Conservation (phyloP, 2,329 filamentous ascomycete species). For the Colletotrichum theobromicola region DNA sequence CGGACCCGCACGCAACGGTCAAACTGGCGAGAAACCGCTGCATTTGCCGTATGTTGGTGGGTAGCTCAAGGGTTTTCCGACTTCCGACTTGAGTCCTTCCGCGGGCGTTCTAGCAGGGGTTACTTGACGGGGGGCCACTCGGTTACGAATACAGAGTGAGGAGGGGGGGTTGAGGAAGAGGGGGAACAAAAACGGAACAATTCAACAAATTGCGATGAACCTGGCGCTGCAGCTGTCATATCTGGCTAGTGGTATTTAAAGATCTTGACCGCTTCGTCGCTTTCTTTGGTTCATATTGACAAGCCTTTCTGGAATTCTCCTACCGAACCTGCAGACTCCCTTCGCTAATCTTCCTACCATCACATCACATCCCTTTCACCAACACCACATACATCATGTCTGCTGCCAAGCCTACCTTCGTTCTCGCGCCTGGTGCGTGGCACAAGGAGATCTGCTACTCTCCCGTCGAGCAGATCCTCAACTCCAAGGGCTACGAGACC, state of each 20-base stretch:
- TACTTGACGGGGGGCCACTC: not conserved
- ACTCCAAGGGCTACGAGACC: constrained; percentile 33
- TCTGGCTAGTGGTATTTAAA: not conserved
- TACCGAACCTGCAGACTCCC: not conserved
- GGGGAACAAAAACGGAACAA: not conserved
- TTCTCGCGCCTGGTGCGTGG: constrained; percentile 46
- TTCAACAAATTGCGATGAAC: not conserved
- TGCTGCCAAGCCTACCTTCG: constrained; percentile 27
- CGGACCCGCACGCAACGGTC: not conserved
- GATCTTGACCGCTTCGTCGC: not conserved
- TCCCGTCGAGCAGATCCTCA: constrained; percentile 31
- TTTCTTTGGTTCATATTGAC: not conserved
- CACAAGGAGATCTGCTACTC: constrained; percentile 34
- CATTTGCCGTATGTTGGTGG: not conserved
- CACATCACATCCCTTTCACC: not conserved
- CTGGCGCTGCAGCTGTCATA: not conserved
- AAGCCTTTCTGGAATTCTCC: not conserved
- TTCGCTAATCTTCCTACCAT: not conserved
- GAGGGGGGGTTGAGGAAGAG: not conserved
- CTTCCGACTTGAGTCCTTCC: not conserved
- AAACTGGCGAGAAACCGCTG: not conserved
- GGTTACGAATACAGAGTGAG: not conserved
- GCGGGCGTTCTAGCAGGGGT: not conserved
- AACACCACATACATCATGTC: not conserved
- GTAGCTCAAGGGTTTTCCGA: constrained; percentile 5